These are phyloP conservation scores for Coemansia sp. DNA, from an alignment of 192 early-diverging fungal species.

Conservation along the genomic window DNA sequence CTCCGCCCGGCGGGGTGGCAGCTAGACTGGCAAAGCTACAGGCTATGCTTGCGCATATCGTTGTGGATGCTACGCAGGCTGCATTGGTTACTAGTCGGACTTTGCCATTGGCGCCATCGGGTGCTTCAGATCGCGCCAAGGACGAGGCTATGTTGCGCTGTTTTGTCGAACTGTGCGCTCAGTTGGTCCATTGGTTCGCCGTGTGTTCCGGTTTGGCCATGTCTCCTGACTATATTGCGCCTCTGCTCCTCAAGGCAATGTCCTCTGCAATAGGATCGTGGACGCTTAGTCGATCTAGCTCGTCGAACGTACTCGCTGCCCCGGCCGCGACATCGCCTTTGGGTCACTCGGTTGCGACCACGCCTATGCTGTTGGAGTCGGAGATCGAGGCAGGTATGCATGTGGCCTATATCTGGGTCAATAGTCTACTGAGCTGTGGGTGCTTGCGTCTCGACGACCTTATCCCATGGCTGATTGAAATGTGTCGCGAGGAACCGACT, in stretches of 20 bases:
- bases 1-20: conserved; percentile 7
- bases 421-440: conserved; percentile 24
- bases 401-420: conserved; percentile 28
- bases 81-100: conserved; percentile 22
- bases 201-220: conserved; percentile 22
- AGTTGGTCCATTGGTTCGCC: conserved; percentile 31
- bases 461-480: conserved; percentile 38
- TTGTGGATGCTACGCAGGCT: conserved; percentile 24
- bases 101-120: conserved; percentile 16
- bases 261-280: conserved; percentile 12
- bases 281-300: conserved; percentile 11
- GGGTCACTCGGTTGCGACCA: conserved; percentile 1
- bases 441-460: conserved; percentile 35
- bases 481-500: conserved; percentile 13
- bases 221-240: conserved; percentile 14
- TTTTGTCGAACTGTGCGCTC: conserved; percentile 35
- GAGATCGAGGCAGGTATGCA: conserved; percentile 21
- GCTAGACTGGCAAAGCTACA: conserved; percentile 18
- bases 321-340: background rate
- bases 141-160: conserved; percentile 31
- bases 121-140: conserved; percentile 15
- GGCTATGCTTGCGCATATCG: conserved; percentile 23
- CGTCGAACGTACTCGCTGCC: background rate
- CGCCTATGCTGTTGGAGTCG: conserved; percentile 11
- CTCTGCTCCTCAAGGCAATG: conserved; percentile 15